These are phyloP conservation scores for Naganishia randhawae DNA, from an alignment of 768 basidiomycete genomes.

Conservation along the genomic window DNA sequence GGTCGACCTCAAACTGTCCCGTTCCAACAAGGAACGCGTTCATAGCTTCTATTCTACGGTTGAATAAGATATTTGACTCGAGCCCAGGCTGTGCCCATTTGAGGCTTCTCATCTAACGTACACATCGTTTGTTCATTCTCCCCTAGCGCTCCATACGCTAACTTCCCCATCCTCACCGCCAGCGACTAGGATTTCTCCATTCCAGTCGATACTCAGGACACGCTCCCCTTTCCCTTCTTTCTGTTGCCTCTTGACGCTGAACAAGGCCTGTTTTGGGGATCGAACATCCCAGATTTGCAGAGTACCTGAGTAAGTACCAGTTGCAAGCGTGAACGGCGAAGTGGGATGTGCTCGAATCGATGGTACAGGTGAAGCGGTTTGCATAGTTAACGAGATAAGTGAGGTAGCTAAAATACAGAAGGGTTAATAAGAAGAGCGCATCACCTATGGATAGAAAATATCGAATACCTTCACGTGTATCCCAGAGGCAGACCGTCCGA, in stretches of 20 bases:
- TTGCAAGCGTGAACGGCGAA: constrained; percentile 49
- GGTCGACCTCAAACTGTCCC: too few relatives aligned
- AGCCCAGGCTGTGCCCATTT: too few relatives aligned
- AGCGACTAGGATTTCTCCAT: constrained; percentile 52
- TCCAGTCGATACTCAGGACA: constrained; percentile 52
- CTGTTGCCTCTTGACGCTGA: constrained; percentile 46
- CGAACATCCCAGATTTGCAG: constrained; percentile 55
- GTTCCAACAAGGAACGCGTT: too few relatives aligned
- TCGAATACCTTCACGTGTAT: constrained; percentile 48
- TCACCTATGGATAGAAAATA: neutral
- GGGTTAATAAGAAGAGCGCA: neutral
- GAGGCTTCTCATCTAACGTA: too few relatives aligned
- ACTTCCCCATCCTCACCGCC: constrained; percentile 54
- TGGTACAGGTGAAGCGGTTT: constrained; percentile 51
- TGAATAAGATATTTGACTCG: too few relatives aligned
- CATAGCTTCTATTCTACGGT: too few relatives aligned
- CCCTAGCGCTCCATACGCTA: constrained; percentile 48
- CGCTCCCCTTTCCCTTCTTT: constrained; percentile 49
- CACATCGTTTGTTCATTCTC: constrained; percentile 39
- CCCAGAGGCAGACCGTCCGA: constrained; percentile 53
- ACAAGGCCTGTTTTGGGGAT: constrained; percentile 52
- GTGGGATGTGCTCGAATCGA: constrained; percentile 52
- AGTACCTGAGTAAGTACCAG: constrained; percentile 51
- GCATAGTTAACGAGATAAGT: constrained; percentile 51
- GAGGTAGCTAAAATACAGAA: constrained; percentile 39